Conservation (phyloP, 345 rosid genomes). For the Atalantia buxifolia region DNA sequence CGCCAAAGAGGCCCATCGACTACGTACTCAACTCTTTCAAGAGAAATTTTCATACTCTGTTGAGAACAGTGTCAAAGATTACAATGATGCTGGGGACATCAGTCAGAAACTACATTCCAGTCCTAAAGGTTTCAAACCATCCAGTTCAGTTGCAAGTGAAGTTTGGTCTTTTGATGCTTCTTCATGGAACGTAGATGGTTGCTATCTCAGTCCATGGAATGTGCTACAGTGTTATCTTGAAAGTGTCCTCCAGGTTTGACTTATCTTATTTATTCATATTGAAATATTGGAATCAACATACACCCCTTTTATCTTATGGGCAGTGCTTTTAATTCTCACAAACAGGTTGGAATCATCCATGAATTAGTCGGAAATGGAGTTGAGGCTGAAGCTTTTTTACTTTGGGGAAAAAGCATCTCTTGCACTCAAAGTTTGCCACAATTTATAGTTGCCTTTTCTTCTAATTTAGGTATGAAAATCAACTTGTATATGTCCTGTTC, state of each 20-base stretch:
- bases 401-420: conserved; percentile 85
- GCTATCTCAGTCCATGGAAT: conserved; percentile 84
- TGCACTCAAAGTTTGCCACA: conserved; percentile 49
- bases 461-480: conserved; percentile 58
- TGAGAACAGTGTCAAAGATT: conserved; percentile 47
- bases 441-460: conserved; percentile 67
- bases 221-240: conserved; percentile 83
- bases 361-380: conserved; percentile 79
- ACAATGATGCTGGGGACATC: conserved; percentile 36
- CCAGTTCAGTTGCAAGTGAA: conserved; percentile 46
- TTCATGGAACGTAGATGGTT: conserved; percentile 41
- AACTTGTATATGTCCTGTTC: not conserved
- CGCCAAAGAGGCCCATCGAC: conserved; percentile 72
- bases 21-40: conserved; percentile 72
- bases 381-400: conserved; percentile 65
- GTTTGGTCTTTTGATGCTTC: conserved; percentile 46
- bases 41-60: conserved; percentile 61
- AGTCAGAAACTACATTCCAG: conserved; percentile 35
- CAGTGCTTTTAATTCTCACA: conserved; percentile 3
- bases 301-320: not conserved
- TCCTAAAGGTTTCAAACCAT: conserved; percentile 42
- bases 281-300: not conserved
- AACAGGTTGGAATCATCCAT: conserved; percentile 69
- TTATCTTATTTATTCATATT: conserved; percentile 13
- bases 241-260: conserved; percentile 82